These are phyloP conservation scores for Aegilops bicornis DNA, from an alignment of 176 grass and related monocot genomes.

Conservation along the genomic window DNA sequence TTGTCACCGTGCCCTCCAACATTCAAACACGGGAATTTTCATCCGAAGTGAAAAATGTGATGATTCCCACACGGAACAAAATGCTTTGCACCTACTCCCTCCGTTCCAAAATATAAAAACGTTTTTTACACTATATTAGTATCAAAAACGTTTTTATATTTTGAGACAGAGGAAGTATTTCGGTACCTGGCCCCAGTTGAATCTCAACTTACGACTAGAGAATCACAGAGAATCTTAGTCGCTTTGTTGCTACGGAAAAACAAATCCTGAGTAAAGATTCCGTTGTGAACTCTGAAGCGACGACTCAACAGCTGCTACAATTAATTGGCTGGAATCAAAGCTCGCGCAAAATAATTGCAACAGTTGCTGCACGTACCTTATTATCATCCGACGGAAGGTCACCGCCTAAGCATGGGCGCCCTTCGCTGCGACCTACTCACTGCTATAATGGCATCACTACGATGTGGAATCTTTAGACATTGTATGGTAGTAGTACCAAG, in stretches of 20 bases:
- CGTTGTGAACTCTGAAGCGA: not conserved
- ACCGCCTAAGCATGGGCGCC: not conserved
- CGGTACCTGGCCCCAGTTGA: not conserved
- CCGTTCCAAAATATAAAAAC: too few relatives aligned
- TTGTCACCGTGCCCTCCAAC: too few relatives aligned
- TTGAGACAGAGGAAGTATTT: not conserved
- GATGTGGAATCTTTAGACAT: too few relatives aligned
- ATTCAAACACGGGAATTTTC: not conserved
- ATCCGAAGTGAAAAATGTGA: too few relatives aligned
- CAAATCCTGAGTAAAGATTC: not conserved
- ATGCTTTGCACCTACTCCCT: too few relatives aligned
- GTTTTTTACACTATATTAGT: too few relatives aligned
- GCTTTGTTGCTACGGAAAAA: not conserved
- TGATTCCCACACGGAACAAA: not conserved
- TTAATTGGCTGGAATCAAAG: constrained; percentile 6
- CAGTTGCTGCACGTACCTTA: not conserved
- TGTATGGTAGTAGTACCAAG: too few relatives aligned
- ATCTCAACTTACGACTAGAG: not conserved
- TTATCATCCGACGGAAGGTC: not conserved
- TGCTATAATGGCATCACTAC: too few relatives aligned
- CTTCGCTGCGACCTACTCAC: not conserved
- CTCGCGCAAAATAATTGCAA: not conserved
- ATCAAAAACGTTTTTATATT: too few relatives aligned
- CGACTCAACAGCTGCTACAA: not conserved
- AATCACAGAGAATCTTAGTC: not conserved